phyloP scores from a whole-genome alignment of 495 filamentous ascomycete species.

The Aspergillus carlsbadensis region DNA sequence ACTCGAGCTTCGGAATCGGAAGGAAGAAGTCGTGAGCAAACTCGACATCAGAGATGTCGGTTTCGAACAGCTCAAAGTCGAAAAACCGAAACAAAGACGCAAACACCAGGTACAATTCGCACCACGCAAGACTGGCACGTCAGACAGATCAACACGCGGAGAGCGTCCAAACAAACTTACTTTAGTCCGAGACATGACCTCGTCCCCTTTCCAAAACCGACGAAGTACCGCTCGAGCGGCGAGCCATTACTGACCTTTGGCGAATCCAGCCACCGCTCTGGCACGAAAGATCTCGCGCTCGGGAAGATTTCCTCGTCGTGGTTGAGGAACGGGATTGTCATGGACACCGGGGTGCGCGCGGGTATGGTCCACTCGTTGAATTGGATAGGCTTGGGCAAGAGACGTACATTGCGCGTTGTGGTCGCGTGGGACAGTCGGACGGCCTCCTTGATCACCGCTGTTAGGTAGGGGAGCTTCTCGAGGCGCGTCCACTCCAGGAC shows the following conservation, averaged over 20 bases:
- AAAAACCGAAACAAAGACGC: conserved; percentile 4
- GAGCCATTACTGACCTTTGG: not conserved
- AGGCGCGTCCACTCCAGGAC: not conserved
- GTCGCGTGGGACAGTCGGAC: conserved; percentile 2
- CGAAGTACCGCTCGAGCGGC: conserved; percentile 1
- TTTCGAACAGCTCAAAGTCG: conserved; percentile 6
- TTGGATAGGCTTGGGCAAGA: not conserved
- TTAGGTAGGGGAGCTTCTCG: conserved; percentile 2
- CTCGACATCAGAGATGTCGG: not conserved
- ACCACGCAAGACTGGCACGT: conserved; percentile 5
- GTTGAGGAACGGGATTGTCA: conserved; percentile 4
- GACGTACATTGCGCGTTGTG: conserved; percentile 6
- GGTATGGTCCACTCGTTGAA: conserved; percentile 1
- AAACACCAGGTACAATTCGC: conserved; percentile 5
- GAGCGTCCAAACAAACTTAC: not conserved
- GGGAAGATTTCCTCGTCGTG: conserved; percentile 5
- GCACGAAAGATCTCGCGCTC: not conserved
- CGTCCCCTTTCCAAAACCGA: conserved; percentile 5
- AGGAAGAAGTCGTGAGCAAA: conserved; percentile 7
- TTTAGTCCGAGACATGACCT: conserved; percentile 5
- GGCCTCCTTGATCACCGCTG: conserved; percentile 2
- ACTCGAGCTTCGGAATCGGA: not conserved
- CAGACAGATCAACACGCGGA: no score
- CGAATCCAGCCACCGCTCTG: conserved; percentile 1
- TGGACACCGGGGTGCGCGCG: not conserved